Evolutionary conservation across 305 asterid species (phyloP).

Genomic region (Petunia hybrid): DNA sequence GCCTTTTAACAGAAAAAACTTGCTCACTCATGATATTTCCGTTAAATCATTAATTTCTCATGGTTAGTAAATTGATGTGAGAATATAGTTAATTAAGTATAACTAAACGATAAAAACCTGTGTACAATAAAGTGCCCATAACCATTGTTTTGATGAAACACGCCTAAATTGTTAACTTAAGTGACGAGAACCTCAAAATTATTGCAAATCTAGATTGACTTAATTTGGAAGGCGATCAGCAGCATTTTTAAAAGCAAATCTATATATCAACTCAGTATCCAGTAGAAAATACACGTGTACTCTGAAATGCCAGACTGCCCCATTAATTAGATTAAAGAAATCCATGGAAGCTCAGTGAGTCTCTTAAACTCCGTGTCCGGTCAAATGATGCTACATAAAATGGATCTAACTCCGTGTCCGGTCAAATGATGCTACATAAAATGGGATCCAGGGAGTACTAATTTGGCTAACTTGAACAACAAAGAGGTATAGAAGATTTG

Average conservation of each 20-base stretch:
- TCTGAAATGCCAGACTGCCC: neutral
- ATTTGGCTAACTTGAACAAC: neutral
- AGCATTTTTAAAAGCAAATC: too few species aligned
- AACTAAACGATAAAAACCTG: neutral
- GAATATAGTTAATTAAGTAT: neutral
- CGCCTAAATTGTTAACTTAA: neutral
- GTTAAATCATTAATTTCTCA: neutral
- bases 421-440: too few species aligned
- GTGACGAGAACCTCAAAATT: neutral
- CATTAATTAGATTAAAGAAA: neutral
- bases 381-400: too few species aligned
- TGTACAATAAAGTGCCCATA: neutral
- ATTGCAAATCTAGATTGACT: neutral
- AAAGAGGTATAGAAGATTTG: neutral
- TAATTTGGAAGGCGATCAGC: too few species aligned
- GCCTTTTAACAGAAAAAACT: too few species aligned
- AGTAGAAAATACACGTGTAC: neutral
- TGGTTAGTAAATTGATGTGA: neutral
- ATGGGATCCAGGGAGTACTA: neutral
- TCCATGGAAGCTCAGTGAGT: too few species aligned
- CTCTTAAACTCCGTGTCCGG: too few species aligned
- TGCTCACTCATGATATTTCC: too few species aligned
- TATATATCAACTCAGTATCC: too few species aligned
- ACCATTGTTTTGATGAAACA: too few species aligned
- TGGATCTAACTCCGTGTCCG: too few species aligned